Percentiles rank a stretch among this genome's conserved stretches.
Evolutionary conservation across 768 basidiomycete species (phyloP).

Genomic region (Mycena vulgaris): DNA sequence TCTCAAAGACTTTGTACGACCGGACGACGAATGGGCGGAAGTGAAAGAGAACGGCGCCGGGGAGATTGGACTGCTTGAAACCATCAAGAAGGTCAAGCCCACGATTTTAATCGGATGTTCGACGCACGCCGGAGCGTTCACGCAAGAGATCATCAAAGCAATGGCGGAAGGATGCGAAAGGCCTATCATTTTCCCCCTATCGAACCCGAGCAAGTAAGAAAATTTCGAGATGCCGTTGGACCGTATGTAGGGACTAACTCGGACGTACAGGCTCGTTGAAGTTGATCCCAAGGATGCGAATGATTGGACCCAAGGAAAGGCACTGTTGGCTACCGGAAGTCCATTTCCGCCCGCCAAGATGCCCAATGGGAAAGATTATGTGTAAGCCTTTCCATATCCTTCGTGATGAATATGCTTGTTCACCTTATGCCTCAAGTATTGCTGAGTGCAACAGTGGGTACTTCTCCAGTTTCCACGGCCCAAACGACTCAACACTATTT

Average conservation of each 20-base stretch:
- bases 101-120: constrained; percentile 91
- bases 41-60: constrained; percentile 54
- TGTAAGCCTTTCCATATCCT: constrained; percentile 59
- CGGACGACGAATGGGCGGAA: constrained; percentile 69
- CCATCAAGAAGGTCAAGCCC: constrained; percentile 80
- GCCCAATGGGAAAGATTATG: constrained; percentile 75
- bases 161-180: constrained; percentile 80
- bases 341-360: constrained; percentile 84
- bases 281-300: constrained; percentile 79
- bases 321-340: constrained; percentile 87
- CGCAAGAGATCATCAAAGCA: constrained; percentile 73
- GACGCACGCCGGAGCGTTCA: constrained; percentile 84
- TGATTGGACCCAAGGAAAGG: constrained; percentile 86
- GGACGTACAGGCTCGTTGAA: constrained; percentile 68
- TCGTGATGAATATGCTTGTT: not conserved
- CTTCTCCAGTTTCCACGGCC: not conserved
- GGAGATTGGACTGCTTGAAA: constrained; percentile 72
- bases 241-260: not conserved
- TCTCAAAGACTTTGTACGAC: constrained; percentile 69
- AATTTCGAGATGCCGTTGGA: no score
- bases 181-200: constrained; percentile 89
- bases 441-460: constrained; percentile 79
- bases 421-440: constrained; percentile 59
- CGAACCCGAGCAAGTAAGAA: constrained; percentile 74
- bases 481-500: not conserved